Percentiles rank a stretch among this genome's conserved stretches.
These are phyloP conservation scores for Osmanthus fragrans DNA, from an alignment of 257 asterid species.

Conservation along the genomic window DNA sequence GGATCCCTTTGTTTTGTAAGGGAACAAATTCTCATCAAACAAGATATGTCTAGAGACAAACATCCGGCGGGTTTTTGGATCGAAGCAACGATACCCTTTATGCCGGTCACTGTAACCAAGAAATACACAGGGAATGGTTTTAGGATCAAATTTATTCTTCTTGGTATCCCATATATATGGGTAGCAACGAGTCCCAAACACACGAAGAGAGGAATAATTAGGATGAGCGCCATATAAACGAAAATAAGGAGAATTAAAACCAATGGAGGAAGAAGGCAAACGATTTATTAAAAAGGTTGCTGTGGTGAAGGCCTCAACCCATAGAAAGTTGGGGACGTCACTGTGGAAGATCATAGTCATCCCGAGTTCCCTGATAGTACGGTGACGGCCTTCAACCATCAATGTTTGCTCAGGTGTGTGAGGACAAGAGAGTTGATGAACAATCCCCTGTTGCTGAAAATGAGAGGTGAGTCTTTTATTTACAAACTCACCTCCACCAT, in stretches of 20 bases:
- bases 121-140: background rate
- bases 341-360: background rate
- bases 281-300: background rate
- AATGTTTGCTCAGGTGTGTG: background rate
- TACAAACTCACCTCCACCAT: background rate
- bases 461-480: background rate
- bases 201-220: background rate
- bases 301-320: background rate
- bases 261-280: background rate
- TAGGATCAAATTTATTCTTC: background rate
- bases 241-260: background rate
- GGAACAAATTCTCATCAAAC: background rate
- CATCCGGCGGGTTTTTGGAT: background rate
- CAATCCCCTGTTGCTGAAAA: background rate
- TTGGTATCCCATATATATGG: conserved; percentile 1
- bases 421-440: background rate
- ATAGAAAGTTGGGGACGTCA: background rate
- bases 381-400: background rate
- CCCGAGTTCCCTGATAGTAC: background rate
- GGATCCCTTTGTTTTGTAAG: background rate
- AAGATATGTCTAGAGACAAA: background rate
- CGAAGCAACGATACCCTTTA: background rate
- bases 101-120: conserved; percentile 4
- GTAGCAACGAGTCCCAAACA: background rate
- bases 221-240: background rate